A percentile compares a stretch with the other conserved stretches of the same genome.
phyloP scores from a whole-genome alignment of 345 rosid genomes.

The Lumnitzera littorea region DNA sequence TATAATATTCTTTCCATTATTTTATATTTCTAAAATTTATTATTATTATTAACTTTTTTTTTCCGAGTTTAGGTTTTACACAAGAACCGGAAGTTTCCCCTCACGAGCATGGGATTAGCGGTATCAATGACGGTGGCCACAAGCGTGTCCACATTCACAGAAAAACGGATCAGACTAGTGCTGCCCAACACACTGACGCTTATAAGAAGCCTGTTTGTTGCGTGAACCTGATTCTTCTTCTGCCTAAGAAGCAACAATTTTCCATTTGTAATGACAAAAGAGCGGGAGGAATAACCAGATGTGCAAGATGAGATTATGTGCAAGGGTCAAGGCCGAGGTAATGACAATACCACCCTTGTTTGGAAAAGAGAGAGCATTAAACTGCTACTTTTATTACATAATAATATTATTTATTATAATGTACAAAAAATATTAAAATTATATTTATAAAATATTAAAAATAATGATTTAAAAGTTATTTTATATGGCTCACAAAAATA shows the following conservation, averaged over 20 bases:
- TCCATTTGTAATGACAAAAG: neutral
- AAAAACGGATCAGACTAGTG: constrained; percentile 81
- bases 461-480: too few relatives aligned
- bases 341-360: constrained; percentile 91
- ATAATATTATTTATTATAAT: too few relatives aligned
- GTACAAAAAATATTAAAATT: constrained; percentile 15
- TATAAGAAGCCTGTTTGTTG: constrained; percentile 57
- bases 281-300: neutral
- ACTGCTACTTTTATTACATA: too few relatives aligned
- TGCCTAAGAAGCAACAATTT: constrained; percentile 63
- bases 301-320: neutral
- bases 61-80: constrained; percentile 63
- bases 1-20: too few relatives aligned
- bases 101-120: constrained; percentile 75
- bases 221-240: constrained; percentile 50
- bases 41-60: too few relatives aligned
- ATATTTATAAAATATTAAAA: too few relatives aligned
- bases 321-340: constrained; percentile 83
- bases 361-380: constrained; percentile 61
- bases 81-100: constrained; percentile 80
- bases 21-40: too few relatives aligned
- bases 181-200: constrained; percentile 74
- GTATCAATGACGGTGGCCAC: constrained; percentile 67
- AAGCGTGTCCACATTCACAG: constrained; percentile 52
- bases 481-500: too few relatives aligned